Conservation (phyloP, 2,329 filamentous ascomycete species). For the Chrysosporium queenslandicum region DNA sequence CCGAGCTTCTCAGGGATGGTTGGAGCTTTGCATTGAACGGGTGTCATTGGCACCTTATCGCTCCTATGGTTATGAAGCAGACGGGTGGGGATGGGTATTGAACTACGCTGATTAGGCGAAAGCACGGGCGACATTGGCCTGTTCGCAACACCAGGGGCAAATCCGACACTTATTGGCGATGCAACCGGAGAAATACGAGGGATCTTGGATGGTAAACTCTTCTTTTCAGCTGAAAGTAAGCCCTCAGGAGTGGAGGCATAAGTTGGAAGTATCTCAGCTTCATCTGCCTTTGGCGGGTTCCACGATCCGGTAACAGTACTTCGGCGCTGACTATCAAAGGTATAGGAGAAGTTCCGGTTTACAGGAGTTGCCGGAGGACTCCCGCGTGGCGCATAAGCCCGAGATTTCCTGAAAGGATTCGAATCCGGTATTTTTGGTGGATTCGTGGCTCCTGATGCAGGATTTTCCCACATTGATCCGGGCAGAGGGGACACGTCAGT, state of each 20-base stretch:
- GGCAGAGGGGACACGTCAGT: not conserved
- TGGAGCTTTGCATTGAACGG: not conserved
- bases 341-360: conserved; percentile 11
- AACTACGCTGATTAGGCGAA: conserved; percentile 14
- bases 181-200: conserved; percentile 15
- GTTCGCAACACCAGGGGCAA: not conserved
- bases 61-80: conserved; percentile 10
- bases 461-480: not conserved
- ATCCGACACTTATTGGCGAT: conserved; percentile 1
- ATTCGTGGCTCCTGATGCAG: not conserved
- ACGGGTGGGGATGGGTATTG: conserved; percentile 17
- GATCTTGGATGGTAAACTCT: conserved; percentile 11
- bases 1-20: not conserved
- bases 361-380: conserved; percentile 1
- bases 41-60: not conserved
- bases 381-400: not conserved
- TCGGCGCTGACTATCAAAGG: conserved; percentile 10
- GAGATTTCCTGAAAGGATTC: conserved; percentile 15
- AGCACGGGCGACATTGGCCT: conserved; percentile 9
- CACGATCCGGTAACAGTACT: not conserved
- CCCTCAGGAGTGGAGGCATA: not conserved
- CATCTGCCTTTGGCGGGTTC: not conserved
- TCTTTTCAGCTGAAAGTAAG: conserved; percentile 3
- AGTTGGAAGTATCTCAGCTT: not conserved
- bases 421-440: not conserved